Evolutionary conservation across 805 yeast genomes (phyloP).

Genomic region (Candida xiaguanensis): DNA sequence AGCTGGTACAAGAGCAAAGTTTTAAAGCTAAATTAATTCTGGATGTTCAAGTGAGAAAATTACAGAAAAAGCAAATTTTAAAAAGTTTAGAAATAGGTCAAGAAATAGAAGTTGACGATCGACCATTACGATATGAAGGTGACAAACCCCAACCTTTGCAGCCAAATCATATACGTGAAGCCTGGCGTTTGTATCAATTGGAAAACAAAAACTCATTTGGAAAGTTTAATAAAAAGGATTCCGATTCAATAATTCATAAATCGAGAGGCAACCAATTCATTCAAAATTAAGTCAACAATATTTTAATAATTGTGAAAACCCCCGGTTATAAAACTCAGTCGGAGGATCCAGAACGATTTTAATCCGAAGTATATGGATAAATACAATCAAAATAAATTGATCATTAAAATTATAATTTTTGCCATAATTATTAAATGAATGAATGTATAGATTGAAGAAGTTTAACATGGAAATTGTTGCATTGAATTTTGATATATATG

Average conservation of each 20-base stretch:
- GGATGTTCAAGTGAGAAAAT: conserved; percentile 41
- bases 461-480: no score
- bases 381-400: no score
- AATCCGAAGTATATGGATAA: no score
- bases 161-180: conserved; percentile 85
- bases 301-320: no score
- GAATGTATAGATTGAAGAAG: no score
- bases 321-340: no score
- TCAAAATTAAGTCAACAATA: neutral
- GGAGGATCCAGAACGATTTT: no score
- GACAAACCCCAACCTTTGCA: conserved; percentile 57
- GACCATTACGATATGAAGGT: conserved; percentile 27
- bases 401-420: no score
- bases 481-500: no score
- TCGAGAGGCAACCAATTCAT: neutral
- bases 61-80: conserved; percentile 27
- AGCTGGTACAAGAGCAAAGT: conserved; percentile 61
- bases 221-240: neutral
- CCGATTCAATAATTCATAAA: neutral
- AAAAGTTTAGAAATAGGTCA: conserved; percentile 39
- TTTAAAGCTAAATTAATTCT: conserved; percentile 37
- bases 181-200: conserved; percentile 71
- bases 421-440: no score
- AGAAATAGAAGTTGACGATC: conserved; percentile 26
- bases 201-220: conserved; percentile 47